phyloP scores from a whole-genome alignment of 164 flowering plant species.

The Litsea cubeba region DNA sequence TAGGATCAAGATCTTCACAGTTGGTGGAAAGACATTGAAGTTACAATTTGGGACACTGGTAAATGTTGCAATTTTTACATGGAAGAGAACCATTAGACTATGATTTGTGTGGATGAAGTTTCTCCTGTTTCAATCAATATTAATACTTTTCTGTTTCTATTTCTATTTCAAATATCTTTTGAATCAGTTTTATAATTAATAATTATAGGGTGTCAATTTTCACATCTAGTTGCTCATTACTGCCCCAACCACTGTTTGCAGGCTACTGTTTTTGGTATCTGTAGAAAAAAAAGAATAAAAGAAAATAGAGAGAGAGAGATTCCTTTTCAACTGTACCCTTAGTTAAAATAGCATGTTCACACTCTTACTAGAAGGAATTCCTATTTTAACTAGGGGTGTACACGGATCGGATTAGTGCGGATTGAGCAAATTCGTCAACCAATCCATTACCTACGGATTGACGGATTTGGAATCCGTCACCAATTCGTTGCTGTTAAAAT shows the following conservation, averaged over 20 bases:
- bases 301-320: background rate
- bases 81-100: too few relatives aligned
- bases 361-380: too few relatives aligned
- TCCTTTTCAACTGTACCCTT: background rate
- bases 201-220: background rate
- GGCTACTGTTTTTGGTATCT: background rate
- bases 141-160: too few relatives aligned
- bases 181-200: background rate
- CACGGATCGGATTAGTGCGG: too few relatives aligned
- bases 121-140: background rate
- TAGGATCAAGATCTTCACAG: conserved; percentile 54
- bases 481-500: too few relatives aligned
- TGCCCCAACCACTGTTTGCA: background rate
- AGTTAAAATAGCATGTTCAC: too few relatives aligned
- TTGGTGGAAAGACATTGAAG: conserved; percentile 63
- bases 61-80: conserved; percentile 6
- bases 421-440: too few relatives aligned
- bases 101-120: background rate
- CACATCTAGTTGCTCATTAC: background rate
- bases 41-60: conserved; percentile 93
- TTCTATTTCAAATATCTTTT: too few relatives aligned
- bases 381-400: too few relatives aligned
- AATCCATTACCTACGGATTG: too few relatives aligned
- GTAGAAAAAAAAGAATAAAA: too few relatives aligned
- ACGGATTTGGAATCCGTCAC: too few relatives aligned